Base-by-base conservation (phyloP, 768 basidiomycete genomes). In the Gloeophyllum trabeum region DNA sequence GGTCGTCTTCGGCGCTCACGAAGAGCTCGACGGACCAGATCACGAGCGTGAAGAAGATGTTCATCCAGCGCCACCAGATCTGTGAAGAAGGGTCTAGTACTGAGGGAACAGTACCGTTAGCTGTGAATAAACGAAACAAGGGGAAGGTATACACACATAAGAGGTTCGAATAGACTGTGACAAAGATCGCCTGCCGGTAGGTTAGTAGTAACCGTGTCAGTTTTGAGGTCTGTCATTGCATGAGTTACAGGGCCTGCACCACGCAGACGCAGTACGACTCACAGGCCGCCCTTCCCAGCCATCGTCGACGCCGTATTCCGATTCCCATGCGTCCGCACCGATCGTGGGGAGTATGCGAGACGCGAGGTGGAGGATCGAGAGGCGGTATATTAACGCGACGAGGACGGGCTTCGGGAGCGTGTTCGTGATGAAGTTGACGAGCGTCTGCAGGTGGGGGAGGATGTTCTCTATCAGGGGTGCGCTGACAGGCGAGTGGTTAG, bases 1-100 rank as follows among this genome's bases (percentile, higher is more conserved):
- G 63, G 32, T 70, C 72, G 50, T 85, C 84, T 39, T 84, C 81
- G 38, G 79, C 84, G n/a, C 79, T 78, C 43, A 91, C 84, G 23
- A 84, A 58, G 37, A 90, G 69, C 59, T 90, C 88, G 19, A 90
- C 65, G 7, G 81, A 76, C 88, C 89, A 91, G 32, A 89, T 71
- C 20, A 79, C 66, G 22, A 91, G 69, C 3, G 85, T 89, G 60
- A 90, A 82, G 64, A 89, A 86, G 24, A 91, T 80, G 54, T 87
- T 86, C 67, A 81, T 80, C 87, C 88, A 90, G 47, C 88, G 73
- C 83, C 88, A 90, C 88, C 88, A 91, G 39, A 89, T 76, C 54
- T 90, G 88, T n/a, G 85, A 86, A 16, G 87, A 83, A 53, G 86
- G 82, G 52, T 91, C 88, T 41, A 91, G 65, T 35, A 91, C 88